Conservation (phyloP, 441 rosid genomes). For the Euphorbia schlechtendalii region DNA sequence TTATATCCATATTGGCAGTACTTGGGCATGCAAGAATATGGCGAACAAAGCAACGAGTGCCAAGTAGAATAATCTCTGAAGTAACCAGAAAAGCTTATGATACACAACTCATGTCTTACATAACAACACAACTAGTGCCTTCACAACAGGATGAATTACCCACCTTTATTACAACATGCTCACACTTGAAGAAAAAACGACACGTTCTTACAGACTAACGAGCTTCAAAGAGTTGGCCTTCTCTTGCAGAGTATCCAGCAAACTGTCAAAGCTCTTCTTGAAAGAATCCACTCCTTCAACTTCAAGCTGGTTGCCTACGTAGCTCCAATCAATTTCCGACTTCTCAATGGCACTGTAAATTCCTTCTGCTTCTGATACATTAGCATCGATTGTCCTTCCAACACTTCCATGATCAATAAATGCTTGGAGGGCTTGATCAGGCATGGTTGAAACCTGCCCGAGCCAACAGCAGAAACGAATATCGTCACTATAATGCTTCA, state of each 20-base stretch:
- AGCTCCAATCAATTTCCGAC: conserved; percentile 83
- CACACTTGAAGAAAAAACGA: conserved; percentile 4
- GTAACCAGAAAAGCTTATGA: conserved; percentile 14
- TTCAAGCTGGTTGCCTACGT: conserved; percentile 80
- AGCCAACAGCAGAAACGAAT: not conserved
- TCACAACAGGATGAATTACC: conserved; percentile 24
- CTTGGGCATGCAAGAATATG: not conserved
- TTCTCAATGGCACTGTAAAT: conserved; percentile 95
- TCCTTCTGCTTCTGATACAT: conserved; percentile 88
- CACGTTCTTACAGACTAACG: conserved; percentile 45
- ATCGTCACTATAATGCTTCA: not conserved
- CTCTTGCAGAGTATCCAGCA: conserved; percentile 85
- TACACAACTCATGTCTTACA: conserved; percentile 22
- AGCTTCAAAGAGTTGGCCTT: conserved; percentile 87
- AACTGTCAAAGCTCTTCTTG: conserved; percentile 92
- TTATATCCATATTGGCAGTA: no score
- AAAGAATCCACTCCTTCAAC: conserved; percentile 85
- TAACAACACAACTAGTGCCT: conserved; percentile 6
- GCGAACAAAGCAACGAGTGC: not conserved
- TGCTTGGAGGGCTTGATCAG: conserved; percentile 96
- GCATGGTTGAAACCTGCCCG: conserved; percentile 92
- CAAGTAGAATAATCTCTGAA: not conserved
- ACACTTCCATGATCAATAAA: conserved; percentile 77
- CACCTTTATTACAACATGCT: conserved; percentile 29
- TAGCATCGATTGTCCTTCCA: conserved; percentile 79